phyloP scores from a whole-genome alignment of 192 early-diverging fungal genomes.

The Ramicandelaber brevisporus region DNA sequence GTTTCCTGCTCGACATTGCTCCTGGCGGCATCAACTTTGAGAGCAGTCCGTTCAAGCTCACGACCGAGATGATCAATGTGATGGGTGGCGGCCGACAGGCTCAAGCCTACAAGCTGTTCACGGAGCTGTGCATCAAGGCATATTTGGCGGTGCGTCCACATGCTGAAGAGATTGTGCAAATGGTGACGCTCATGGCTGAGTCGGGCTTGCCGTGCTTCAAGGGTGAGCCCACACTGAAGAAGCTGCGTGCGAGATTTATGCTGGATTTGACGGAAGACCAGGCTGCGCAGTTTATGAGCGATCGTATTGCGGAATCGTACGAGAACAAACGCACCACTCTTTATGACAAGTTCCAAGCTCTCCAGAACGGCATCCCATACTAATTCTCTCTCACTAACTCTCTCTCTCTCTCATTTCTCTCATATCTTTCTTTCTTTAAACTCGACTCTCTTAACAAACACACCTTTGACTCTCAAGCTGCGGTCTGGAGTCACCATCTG shows the following conservation, averaged over 20 bases:
- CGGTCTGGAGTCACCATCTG: no score
- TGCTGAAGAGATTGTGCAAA: conserved; percentile 71
- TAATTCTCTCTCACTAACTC: no score
- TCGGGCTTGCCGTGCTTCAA: conserved; percentile 97
- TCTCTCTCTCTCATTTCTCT: no score
- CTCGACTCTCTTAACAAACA: no score
- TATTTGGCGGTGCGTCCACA: conserved; percentile 79
- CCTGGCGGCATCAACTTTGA: conserved; percentile 94
- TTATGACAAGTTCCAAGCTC: conserved; percentile 64
- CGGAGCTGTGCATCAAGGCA: conserved; percentile 68
- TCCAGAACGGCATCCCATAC: conserved; percentile 44
- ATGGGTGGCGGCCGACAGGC: conserved; percentile 74
- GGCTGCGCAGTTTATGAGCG: conserved; percentile 89
- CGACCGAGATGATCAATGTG: conserved; percentile 86
- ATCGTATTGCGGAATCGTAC: conserved; percentile 67
- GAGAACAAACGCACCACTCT: conserved; percentile 73
- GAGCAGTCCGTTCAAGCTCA: conserved; percentile 91
- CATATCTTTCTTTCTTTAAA: no score
- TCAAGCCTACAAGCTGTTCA: conserved; percentile 69
- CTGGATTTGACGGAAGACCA: conserved; percentile 63
- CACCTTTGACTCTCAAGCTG: no score
- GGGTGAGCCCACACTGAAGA: conserved; percentile 62
- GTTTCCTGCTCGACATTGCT: conserved; percentile 96
- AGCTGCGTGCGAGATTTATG: conserved; percentile 70
- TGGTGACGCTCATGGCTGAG: conserved; percentile 79